Evolutionary conservation across 352 stramenopile species (phyloP).

Genomic region (Globisporangium okanoganense): DNA sequence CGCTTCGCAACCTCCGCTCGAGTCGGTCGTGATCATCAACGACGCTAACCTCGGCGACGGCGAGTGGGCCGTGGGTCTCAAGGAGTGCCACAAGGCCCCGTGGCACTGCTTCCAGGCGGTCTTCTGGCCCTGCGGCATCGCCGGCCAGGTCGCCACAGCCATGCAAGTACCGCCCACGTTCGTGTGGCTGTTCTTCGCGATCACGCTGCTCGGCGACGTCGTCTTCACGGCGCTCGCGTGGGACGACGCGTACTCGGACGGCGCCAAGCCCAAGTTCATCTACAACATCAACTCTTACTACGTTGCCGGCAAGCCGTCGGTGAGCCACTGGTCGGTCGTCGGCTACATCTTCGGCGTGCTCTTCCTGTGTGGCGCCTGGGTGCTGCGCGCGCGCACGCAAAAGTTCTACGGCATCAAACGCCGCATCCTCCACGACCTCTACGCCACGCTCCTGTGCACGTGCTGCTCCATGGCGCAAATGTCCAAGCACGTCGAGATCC

Average conservation of each 20-base stretch:
- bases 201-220: constrained; percentile 4
- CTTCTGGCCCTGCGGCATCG: background rate
- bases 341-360: constrained; percentile 1
- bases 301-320: background rate
- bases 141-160: background rate
- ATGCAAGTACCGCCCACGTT: background rate
- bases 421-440: constrained; percentile 1
- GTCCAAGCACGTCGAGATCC: constrained; percentile 2
- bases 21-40: background rate
- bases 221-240: background rate
- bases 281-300: constrained; percentile 1
- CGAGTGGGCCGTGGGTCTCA: background rate
- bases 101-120: background rate
- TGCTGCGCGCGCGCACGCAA: background rate
- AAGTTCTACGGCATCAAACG: background rate
- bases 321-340: background rate
- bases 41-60: background rate
- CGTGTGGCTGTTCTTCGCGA: constrained; percentile 1
- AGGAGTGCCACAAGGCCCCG: constrained; percentile 2
- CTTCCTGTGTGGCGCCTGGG: background rate
- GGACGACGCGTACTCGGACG: background rate
- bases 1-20: background rate
- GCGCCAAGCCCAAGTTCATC: background rate
- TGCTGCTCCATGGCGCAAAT: constrained; percentile 11
- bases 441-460: constrained; percentile 2